Conservation (phyloP, 176 grass and related monocot species). For the Tuctoria greenei region DNA sequence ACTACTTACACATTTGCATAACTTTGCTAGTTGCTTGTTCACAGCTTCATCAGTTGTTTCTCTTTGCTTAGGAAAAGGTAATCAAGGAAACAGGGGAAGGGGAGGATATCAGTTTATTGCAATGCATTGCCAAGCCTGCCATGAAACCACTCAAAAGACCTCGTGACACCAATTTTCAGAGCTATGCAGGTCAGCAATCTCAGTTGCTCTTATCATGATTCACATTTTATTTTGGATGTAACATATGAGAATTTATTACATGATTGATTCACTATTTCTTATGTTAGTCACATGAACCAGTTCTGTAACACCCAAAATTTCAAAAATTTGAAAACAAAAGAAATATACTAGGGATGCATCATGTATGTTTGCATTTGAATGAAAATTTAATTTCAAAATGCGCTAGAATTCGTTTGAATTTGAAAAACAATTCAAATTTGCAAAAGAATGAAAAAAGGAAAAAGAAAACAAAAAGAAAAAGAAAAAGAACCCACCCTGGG, state of each 20-base stretch:
- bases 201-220: conserved; percentile 7
- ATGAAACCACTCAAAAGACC: conserved; percentile 58
- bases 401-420: too few species aligned
- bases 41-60: conserved; percentile 17
- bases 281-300: conserved; percentile 15
- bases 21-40: conserved; percentile 6
- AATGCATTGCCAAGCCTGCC: conserved; percentile 33
- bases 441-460: too few species aligned
- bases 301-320: too few species aligned
- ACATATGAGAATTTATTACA: conserved; percentile 6
- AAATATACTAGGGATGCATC: too few species aligned
- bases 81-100: conserved; percentile 30
- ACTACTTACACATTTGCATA: background rate
- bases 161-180: conserved; percentile 52
- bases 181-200: conserved; percentile 56
- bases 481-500: too few species aligned
- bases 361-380: too few species aligned
- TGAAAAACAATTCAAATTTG: too few species aligned
- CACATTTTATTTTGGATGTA: conserved; percentile 21
- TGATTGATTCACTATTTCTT: conserved; percentile 21
- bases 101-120: conserved; percentile 28
- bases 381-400: too few species aligned
- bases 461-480: too few species aligned
- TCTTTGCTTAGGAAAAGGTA: conserved; percentile 43
- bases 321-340: too few species aligned